Evolutionary conservation across 2,329 filamentous ascomycete genomes (phyloP).

Genomic region (Nigrograna mackinnonii): DNA sequence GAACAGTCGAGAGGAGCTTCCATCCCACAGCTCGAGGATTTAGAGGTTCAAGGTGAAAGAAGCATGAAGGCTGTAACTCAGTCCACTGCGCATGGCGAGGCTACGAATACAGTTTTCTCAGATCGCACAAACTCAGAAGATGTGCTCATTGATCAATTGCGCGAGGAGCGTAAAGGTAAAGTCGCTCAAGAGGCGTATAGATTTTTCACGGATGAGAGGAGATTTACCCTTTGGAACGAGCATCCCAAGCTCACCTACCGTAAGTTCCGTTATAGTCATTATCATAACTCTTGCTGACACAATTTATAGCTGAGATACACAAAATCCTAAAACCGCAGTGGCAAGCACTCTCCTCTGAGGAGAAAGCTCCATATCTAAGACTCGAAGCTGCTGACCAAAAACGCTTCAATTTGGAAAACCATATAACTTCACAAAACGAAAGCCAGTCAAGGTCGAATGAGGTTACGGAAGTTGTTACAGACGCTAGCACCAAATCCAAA

Average conservation of each 20-base stretch:
- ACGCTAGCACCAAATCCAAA: too few species aligned
- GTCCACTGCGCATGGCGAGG: too few species aligned
- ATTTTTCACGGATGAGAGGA: conserved; percentile 19
- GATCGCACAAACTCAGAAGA: conserved; percentile 9
- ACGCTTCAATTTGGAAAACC: conserved; percentile 8
- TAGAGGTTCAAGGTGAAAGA: too few species aligned
- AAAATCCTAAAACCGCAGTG: conserved; percentile 15
- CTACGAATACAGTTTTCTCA: too few species aligned
- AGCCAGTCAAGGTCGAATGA: too few species aligned
- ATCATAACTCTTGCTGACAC: too few species aligned
- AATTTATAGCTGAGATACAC: conserved; percentile 18
- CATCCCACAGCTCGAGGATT: too few species aligned
- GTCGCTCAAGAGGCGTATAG: conserved; percentile 14
- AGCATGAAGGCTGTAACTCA: too few species aligned
- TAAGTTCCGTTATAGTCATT: too few species aligned
- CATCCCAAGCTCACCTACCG: too few species aligned
- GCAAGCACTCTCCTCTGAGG: conserved; percentile 19
- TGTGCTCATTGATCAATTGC: conserved; percentile 14
- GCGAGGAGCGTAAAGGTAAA: conserved; percentile 12
- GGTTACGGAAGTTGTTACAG: too few species aligned
- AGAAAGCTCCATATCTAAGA: conserved; percentile 18
- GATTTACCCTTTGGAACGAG: conserved; percentile 13
- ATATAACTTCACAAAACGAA: too few species aligned
- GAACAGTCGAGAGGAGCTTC: not conserved
- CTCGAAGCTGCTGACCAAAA: conserved; percentile 13